Evolutionary conservation across 2,329 filamentous ascomycete species (phyloP), one percentile per base, ranked within the genome.

Genomic region (Elsinoe fawcettii): DNA sequence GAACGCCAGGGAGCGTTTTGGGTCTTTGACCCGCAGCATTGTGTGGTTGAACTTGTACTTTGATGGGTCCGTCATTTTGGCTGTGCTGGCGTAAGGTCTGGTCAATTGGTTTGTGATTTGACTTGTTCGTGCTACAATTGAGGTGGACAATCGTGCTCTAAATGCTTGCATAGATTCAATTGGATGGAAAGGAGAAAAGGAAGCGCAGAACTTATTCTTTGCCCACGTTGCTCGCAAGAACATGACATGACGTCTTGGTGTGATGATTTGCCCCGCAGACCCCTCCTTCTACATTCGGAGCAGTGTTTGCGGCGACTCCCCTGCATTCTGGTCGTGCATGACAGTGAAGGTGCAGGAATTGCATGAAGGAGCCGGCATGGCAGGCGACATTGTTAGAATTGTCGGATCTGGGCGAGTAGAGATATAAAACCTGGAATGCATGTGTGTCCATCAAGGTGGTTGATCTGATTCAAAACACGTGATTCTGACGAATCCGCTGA

Each of bases 1-100:
- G 74, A 95, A 99, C 64, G 92, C 87, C 73, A 97, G 84, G 81
- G 69, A 68, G 36, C 79, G 82, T 74, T 91, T 86, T 9, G 92
- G 92, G 75, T 99, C 58, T 74, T 97, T 97, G 69, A 97, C 87
- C 71, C 92, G 87, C 58, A 67, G 62, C 72, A 76, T 80, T 66
- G 75, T 75, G 74, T 82, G 82, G 69, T 85, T 83, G 58, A 84
- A 75, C 73, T 83, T 85, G 74, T 86, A 87, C 64, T 77, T 82
- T 61, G 75, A 75, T 27, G 81, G 75, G 67, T 85, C 78, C 46
- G 83, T 82, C 73, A 78, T 77, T 67, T 73, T 79, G 73, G 77
- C 74, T 63, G 72, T 66, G 51, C 60, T 62, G 14, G 57, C 57
- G 55, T 56, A 56, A 8, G 55, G 18, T 46, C 43, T 46, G 43